Evolutionary conservation across 495 filamentous ascomycete genomes (phyloP).

Genomic region (Tuber calosporum): DNA sequence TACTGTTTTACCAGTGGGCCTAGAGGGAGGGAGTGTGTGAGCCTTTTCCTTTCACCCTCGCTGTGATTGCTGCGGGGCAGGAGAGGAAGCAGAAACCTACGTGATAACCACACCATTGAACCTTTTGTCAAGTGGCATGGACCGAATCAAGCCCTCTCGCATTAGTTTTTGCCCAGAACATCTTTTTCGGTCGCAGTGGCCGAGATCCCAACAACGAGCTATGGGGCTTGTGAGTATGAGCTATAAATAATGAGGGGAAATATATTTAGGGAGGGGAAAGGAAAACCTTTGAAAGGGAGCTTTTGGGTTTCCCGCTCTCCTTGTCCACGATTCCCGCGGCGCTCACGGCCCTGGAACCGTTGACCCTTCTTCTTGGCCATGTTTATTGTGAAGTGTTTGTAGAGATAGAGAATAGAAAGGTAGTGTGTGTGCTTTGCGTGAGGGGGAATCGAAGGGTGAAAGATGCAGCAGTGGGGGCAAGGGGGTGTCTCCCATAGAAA

Average conservation of each 20-base stretch:
- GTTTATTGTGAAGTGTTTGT: neutral
- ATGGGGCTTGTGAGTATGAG: conserved; percentile 44
- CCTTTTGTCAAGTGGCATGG: conserved; percentile 83
- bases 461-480: neutral
- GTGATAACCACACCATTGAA: conserved; percentile 86
- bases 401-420: neutral
- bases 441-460: neutral
- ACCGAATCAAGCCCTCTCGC: conserved; percentile 83
- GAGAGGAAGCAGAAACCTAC: conserved; percentile 43
- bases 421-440: neutral
- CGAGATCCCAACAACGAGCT: conserved; percentile 95
- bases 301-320: conserved; percentile 18
- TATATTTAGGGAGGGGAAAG: neutral
- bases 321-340: conserved; percentile 15
- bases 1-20: conserved; percentile 79
- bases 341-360: conserved; percentile 29
- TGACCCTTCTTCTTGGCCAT: conserved; percentile 40
- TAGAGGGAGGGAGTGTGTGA: conserved; percentile 36
- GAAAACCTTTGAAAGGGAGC: conserved; percentile 39
- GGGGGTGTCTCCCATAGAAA: neutral
- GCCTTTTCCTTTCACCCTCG: conserved; percentile 6
- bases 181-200: conserved; percentile 93
- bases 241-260: neutral
- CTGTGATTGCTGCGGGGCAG: neutral
- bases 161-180: conserved; percentile 94